These are phyloP conservation scores for Scorias spongiosa DNA, from an alignment of 2,329 filamentous ascomycete species.

Conservation along the genomic window DNA sequence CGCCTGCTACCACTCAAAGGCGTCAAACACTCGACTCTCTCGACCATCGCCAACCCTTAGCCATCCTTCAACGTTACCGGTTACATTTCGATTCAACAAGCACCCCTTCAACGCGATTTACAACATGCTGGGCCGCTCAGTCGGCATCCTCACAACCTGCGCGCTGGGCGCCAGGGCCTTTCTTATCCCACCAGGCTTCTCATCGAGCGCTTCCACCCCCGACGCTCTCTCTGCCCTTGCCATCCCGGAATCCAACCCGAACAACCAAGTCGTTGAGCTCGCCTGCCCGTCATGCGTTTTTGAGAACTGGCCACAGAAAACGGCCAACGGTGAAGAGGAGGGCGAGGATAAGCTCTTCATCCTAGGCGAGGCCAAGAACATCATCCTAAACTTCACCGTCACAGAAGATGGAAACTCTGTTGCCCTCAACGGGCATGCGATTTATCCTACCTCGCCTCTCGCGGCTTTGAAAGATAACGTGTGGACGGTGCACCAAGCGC, in stretches of 20 bases:
- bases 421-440: conserved; percentile 43
- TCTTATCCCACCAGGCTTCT: conserved; percentile 36
- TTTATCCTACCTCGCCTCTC: conserved; percentile 31
- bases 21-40: too few relatives aligned
- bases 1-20: too few relatives aligned
- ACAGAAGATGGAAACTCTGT: conserved; percentile 32
- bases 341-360: conserved; percentile 14
- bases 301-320: conserved; percentile 22
- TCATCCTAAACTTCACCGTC: conserved; percentile 38
- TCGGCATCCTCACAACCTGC: conserved; percentile 14
- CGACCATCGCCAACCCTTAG: too few relatives aligned
- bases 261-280: not conserved
- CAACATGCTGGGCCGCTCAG: conserved; percentile 18
- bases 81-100: too few relatives aligned
- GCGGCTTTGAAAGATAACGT: conserved; percentile 4
- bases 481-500: conserved; percentile 14
- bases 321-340: conserved; percentile 9
- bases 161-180: conserved; percentile 28
- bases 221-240: conserved; percentile 25
- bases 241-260: conserved; percentile 3
- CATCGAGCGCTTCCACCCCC: conserved; percentile 29
- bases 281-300: conserved; percentile 10
- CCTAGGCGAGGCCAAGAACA: conserved; percentile 17
- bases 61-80: too few relatives aligned
- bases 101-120: too few relatives aligned